Evolutionary conservation across 2,329 filamentous ascomycete species (phyloP).

Genomic region (Pestalotiopsis sp.): DNA sequence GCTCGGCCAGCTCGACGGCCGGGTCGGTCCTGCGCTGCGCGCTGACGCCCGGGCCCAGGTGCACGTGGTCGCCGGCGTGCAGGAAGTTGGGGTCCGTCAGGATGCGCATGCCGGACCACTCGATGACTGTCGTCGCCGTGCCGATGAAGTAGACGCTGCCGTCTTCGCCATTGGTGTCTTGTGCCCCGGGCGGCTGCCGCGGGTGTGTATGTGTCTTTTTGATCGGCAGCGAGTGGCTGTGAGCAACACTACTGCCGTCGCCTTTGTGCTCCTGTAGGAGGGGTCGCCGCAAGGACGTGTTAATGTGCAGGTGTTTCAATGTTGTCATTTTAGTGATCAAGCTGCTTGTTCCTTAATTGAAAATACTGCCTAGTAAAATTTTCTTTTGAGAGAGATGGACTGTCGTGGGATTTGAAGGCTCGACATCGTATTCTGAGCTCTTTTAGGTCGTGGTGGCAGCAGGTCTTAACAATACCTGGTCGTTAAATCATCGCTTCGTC

Average conservation of each 20-base stretch:
- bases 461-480: not conserved
- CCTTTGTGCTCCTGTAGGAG: not conserved
- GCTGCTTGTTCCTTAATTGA: not conserved
- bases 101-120: slow-evolving; percentile 55
- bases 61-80: slow-evolving; percentile 66
- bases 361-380: not conserved
- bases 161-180: slow-evolving; percentile 29
- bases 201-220: slow-evolving; percentile 29
- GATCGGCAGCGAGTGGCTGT: slow-evolving; percentile 19
- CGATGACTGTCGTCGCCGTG: slow-evolving; percentile 58
- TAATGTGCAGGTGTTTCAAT: not conserved
- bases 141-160: slow-evolving; percentile 57
- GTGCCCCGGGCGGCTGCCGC: slow-evolving; percentile 2
- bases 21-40: slow-evolving; percentile 59
- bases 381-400: not conserved
- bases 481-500: slow-evolving; percentile 1
- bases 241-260: not conserved
- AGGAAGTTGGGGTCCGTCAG: slow-evolving; percentile 68
- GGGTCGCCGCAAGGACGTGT: not conserved
- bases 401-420: not conserved
- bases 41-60: slow-evolving; percentile 65
- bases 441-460: not conserved
- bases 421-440: not conserved
- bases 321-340: not conserved
- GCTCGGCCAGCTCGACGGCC: slow-evolving; percentile 58